A percentile compares a stretch with the other conserved stretches of the same genome.
Evolutionary conservation across 2,329 filamentous ascomycete genomes (phyloP).

Genomic region (Ophiostoma ips): DNA sequence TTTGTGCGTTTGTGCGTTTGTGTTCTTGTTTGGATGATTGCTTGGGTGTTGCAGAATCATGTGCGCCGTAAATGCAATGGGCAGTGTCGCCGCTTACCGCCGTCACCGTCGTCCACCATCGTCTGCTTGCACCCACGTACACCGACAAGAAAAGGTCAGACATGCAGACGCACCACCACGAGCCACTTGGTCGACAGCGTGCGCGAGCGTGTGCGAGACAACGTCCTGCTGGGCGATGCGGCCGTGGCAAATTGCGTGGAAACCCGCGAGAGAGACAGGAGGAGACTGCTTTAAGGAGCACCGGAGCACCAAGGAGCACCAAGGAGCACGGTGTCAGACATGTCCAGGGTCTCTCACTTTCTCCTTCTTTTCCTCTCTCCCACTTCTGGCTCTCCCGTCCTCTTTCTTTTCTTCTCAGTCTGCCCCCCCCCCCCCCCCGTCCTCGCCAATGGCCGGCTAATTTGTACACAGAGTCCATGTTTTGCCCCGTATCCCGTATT

Average conservation of each 20-base stretch:
- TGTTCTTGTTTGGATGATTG: neutral
- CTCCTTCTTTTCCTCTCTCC: neutral
- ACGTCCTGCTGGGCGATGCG: conserved; percentile 4
- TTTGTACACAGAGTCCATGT: neutral
- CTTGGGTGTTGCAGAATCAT: too few relatives aligned
- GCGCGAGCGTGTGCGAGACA: neutral
- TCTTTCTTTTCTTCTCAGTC: neutral
- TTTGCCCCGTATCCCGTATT: conserved; percentile 2
- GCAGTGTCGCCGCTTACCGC: too few relatives aligned
- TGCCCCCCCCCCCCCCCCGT: neutral
- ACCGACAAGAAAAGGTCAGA: neutral
- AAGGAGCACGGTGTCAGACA: neutral
- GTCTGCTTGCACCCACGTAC: neutral
- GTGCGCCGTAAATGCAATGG: too few relatives aligned
- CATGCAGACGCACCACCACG: conserved; percentile 5
- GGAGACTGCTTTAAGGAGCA: too few relatives aligned
- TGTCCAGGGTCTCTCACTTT: too few relatives aligned
- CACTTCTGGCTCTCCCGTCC: neutral
- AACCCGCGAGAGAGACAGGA: neutral
- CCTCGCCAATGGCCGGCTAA: conserved; percentile 4
- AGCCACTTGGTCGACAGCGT: conserved; percentile 1
- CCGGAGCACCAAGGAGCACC: too few relatives aligned
- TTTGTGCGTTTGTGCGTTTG: too few relatives aligned
- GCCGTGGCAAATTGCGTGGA: neutral
- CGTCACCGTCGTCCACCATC: too few relatives aligned